Evolutionary conservation across 768 basidiomycete genomes (phyloP).

Genomic region (Trametes villosa): DNA sequence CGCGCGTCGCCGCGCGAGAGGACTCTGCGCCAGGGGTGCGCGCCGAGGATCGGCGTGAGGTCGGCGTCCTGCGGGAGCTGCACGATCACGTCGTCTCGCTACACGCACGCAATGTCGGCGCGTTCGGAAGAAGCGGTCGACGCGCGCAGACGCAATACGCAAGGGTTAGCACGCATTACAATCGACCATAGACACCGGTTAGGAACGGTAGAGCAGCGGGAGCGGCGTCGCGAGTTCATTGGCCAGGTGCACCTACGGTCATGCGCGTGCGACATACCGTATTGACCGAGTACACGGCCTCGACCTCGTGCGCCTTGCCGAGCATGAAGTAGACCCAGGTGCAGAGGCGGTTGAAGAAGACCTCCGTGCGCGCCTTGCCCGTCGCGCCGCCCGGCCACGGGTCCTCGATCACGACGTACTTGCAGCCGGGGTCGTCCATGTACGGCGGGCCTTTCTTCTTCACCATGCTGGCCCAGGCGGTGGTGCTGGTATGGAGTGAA

Average conservation of each 20-base stretch:
- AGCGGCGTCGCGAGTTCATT: not conserved
- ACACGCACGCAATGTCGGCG: too few species aligned
- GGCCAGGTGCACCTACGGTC: not conserved
- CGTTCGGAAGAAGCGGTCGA: too few species aligned
- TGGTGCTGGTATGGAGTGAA: not conserved
- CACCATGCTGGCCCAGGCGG: not conserved
- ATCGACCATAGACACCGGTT: not conserved
- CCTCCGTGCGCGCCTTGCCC: conserved; percentile 18
- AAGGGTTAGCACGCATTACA: not conserved
- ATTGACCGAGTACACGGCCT: conserved; percentile 26
- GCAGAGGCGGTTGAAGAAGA: conserved; percentile 27
- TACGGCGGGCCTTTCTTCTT: conserved; percentile 34
- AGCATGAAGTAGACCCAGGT: conserved; percentile 32
- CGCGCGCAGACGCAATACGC: too few species aligned
- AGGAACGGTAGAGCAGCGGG: too few species aligned
- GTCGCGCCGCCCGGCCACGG: conserved; percentile 30
- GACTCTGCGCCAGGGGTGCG: conserved; percentile 31
- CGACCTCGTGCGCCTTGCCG: conserved; percentile 15
- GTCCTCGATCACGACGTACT: conserved; percentile 33
- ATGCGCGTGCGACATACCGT: conserved; percentile 27
- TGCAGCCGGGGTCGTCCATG: conserved; percentile 30
- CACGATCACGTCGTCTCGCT: conserved; percentile 32
- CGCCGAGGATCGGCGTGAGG: conserved; percentile 28
- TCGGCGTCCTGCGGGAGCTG: conserved; percentile 27
- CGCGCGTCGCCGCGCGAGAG: not conserved